Conservation (phyloP, 176 grass and related monocot genomes). For the Olyra latifolia region DNA sequence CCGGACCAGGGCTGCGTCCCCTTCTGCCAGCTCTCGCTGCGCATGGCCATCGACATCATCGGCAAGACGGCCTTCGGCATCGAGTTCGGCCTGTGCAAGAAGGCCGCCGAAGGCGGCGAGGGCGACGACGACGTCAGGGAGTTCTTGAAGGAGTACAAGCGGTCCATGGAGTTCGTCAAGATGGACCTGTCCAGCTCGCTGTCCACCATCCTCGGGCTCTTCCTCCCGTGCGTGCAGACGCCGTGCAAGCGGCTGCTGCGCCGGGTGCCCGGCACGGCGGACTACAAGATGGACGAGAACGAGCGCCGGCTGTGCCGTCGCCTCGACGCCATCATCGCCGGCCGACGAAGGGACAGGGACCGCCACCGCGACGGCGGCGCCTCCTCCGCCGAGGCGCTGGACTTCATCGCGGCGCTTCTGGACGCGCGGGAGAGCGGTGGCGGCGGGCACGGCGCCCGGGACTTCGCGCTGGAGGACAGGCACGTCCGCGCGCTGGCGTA, state of each 20-base stretch:
- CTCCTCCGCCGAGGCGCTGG: constrained; percentile 1
- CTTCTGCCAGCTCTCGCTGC: constrained; percentile 68
- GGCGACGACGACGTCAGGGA: constrained; percentile 44
- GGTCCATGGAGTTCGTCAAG: constrained; percentile 71
- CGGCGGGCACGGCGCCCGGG: constrained; percentile 20
- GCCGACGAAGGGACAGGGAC: constrained; percentile 37
- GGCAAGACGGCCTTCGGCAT: constrained; percentile 86
- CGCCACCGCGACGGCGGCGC: background rate
- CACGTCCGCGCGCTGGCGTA: constrained; percentile 79
- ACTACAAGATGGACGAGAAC: constrained; percentile 72
- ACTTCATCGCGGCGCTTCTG: constrained; percentile 78
- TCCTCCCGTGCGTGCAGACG: constrained; percentile 62
- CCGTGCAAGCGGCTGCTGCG: constrained; percentile 57
- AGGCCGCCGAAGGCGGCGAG: background rate
- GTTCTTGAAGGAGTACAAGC: constrained; percentile 70
- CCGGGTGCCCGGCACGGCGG: constrained; percentile 61
- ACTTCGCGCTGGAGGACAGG: constrained; percentile 52
- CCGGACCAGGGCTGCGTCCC: constrained; percentile 60
- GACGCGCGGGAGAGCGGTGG: constrained; percentile 49
- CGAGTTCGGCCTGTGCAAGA: constrained; percentile 71
- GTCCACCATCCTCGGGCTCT: constrained; percentile 77
- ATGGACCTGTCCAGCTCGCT: constrained; percentile 94
- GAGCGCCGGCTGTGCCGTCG: constrained; percentile 66
- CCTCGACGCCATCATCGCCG: constrained; percentile 67
- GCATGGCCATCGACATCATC: constrained; percentile 81